Percentiles rank a stretch among this genome's conserved stretches.
phyloP scores from a whole-genome alignment of 2,329 filamentous ascomycete genomes.

The Exophiala sp. region DNA sequence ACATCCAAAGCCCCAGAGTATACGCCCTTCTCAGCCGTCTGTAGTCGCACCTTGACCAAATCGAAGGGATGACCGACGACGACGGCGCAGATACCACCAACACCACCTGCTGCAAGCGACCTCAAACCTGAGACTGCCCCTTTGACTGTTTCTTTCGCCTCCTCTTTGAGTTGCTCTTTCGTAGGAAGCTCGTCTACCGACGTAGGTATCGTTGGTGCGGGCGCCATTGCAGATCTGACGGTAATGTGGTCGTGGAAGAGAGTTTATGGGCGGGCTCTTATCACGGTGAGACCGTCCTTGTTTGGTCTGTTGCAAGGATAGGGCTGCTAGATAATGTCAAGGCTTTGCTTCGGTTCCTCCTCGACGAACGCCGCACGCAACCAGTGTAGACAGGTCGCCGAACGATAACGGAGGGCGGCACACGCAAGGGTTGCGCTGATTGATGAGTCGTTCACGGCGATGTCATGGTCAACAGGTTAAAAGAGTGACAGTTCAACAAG shows the following conservation, averaged over 20 bases:
- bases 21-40: constrained; percentile 91
- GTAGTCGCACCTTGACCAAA: constrained; percentile 92
- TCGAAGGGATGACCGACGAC: constrained; percentile 96
- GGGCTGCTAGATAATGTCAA: too few relatives aligned
- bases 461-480: too few relatives aligned
- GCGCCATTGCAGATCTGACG: constrained; percentile 17
- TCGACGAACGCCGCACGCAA: too few relatives aligned
- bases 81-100: constrained; percentile 90
- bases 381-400: too few relatives aligned
- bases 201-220: constrained; percentile 25
- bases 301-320: too few relatives aligned
- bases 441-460: too few relatives aligned
- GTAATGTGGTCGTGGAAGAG: background rate
- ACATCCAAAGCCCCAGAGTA: constrained; percentile 91
- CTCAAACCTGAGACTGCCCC: constrained; percentile 64
- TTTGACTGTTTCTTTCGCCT: constrained; percentile 49
- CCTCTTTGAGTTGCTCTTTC: constrained; percentile 49
- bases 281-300: background rate
- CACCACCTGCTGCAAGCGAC: constrained; percentile 83
- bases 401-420: too few relatives aligned
- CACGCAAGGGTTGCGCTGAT: too few relatives aligned
- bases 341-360: too few relatives aligned
- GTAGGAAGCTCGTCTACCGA: constrained; percentile 33
- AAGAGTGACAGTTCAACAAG: too few relatives aligned
- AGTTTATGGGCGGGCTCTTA: background rate